Evolutionary conservation across 352 stramenopile species (phyloP).

Genomic region (Phytophthora tentaculata): DNA sequence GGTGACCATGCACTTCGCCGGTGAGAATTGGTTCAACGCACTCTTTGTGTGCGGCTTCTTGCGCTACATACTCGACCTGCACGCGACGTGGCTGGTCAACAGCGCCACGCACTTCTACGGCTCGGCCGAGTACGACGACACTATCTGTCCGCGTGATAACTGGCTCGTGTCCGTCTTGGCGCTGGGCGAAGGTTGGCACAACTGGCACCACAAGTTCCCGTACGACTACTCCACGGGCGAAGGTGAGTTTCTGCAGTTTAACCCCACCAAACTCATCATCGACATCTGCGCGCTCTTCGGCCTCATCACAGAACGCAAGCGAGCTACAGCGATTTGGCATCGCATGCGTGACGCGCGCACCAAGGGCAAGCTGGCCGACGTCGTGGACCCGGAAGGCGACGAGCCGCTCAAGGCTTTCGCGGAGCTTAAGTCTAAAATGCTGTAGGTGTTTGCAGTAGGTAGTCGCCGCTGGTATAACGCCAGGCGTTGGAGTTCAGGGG

Average conservation of each 20-base stretch:
- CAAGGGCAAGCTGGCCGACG: slow-evolving; percentile 38
- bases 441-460: slow-evolving; percentile 27
- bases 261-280: slow-evolving; percentile 98
- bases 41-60: slow-evolving; percentile 96
- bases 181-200: slow-evolving; percentile 98
- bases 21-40: slow-evolving; percentile 94
- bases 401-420: slow-evolving; percentile 55
- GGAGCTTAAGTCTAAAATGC: slow-evolving; percentile 67
- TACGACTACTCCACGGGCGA: slow-evolving; percentile 99
- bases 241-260: slow-evolving; percentile 95
- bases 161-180: slow-evolving; percentile 95
- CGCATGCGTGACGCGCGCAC: slow-evolving; percentile 77
- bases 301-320: slow-evolving; percentile 94
- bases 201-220: slow-evolving; percentile 99
- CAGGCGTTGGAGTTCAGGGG: no score
- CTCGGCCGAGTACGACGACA: slow-evolving; percentile 96
- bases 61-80: slow-evolving; percentile 93
- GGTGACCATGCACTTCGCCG: slow-evolving; percentile 84
- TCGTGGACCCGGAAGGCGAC: slow-evolving; percentile 52
- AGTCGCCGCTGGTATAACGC: no score
- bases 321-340: slow-evolving; percentile 92
- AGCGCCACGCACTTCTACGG: slow-evolving; percentile 97
- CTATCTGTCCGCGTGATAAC: slow-evolving; percentile 95
- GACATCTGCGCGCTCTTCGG: slow-evolving; percentile 92
- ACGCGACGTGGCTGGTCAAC: slow-evolving; percentile 99